Conservation (phyloP, 345 rosid species). For the Hirschfeldia incana region DNA sequence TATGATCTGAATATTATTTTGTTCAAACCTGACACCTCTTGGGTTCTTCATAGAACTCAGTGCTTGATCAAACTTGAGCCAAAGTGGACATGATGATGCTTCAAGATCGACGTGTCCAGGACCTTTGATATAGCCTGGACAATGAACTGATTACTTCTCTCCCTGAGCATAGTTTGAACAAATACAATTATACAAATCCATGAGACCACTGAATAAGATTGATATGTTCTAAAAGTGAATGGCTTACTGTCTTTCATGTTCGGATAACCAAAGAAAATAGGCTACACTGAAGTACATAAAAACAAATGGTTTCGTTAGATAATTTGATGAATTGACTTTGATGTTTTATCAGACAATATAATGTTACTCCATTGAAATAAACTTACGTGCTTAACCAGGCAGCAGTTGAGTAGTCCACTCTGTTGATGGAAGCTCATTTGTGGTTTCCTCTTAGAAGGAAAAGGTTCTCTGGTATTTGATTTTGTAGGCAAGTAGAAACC, state of each 20-base stretch:
- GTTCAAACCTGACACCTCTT: conserved; percentile 67
- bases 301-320: conserved; percentile 73
- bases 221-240: too few species aligned
- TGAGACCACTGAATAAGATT: too few species aligned
- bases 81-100: conserved; percentile 35
- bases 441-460: neutral
- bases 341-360: neutral
- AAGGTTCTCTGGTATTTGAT: neutral
- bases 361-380: conserved; percentile 17
- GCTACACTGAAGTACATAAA: conserved; percentile 95
- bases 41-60: conserved; percentile 46
- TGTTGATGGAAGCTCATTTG: conserved; percentile 25
- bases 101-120: too few species aligned
- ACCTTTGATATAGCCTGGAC: conserved; percentile 26
- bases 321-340: conserved; percentile 57
- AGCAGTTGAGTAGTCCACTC: conserved; percentile 73
- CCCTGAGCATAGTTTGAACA: too few species aligned
- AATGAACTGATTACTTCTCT: too few species aligned
- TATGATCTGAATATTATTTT: too few species aligned
- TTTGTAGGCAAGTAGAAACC: neutral
- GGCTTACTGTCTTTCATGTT: too few species aligned
- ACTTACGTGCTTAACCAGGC: conserved; percentile 82
- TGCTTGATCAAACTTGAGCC: conserved; percentile 49
- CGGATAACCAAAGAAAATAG: conserved; percentile 65
- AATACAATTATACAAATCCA: too few species aligned